Evolutionary conservation across 1,139 yeast species (phyloP).

Genomic region (Wickerhamomyces sp.): DNA sequence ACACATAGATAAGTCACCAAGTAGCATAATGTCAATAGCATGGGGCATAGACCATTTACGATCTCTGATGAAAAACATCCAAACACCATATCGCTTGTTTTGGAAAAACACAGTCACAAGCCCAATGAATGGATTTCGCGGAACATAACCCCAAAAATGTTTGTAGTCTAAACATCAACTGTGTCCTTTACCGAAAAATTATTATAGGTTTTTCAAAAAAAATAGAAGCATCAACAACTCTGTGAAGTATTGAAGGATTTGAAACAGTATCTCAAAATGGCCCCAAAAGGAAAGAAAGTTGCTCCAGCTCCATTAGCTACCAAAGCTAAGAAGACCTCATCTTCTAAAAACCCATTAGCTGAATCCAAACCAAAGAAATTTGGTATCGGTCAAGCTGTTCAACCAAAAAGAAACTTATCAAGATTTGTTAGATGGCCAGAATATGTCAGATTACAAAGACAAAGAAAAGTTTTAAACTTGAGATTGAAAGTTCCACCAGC

Average conservation of each 20-base stretch:
- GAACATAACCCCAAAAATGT: background rate
- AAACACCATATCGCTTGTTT: background rate
- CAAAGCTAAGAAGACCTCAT: constrained; percentile 33
- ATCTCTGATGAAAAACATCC: background rate
- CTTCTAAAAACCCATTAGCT: constrained; percentile 78
- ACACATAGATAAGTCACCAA: background rate
- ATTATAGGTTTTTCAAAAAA: constrained; percentile 4
- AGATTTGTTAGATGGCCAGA: constrained; percentile 99
- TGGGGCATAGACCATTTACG: background rate
- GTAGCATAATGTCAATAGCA: too few species aligned
- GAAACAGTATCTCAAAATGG: constrained; percentile 33
- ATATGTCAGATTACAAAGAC: constrained; percentile 95
- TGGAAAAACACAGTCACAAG: background rate
- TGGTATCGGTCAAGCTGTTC: constrained; percentile 93
- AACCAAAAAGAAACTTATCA: constrained; percentile 93
- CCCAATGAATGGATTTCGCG: too few species aligned
- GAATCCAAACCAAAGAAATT: constrained; percentile 88
- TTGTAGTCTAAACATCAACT: background rate
- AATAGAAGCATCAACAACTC: constrained; percentile 3
- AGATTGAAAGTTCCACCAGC: constrained; percentile 99
- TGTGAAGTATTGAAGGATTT: background rate
- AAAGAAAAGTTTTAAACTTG: constrained; percentile 88
- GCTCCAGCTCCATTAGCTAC: constrained; percentile 85
- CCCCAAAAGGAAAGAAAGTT: constrained; percentile 77
- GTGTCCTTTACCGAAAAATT: background rate